Percentiles rank a stretch among this genome's conserved stretches.
Conservation (phyloP, 495 filamentous ascomycete genomes). For the Platismatia glauca region DNA sequence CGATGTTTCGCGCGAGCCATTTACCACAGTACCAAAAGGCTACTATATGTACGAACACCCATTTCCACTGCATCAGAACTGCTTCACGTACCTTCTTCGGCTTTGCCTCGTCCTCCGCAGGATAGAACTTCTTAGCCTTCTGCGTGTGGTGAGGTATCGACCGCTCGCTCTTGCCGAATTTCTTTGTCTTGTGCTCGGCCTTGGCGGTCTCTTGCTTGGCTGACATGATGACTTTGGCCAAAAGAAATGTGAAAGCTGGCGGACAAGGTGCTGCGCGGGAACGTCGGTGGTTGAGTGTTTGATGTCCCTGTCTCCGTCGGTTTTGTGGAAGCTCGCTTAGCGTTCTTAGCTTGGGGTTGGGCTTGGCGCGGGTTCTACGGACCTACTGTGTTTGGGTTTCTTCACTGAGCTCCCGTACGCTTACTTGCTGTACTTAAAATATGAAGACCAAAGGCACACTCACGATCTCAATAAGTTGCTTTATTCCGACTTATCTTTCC, state of each 20-base stretch:
- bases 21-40: background rate
- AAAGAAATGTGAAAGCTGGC: background rate
- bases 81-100: conserved; percentile 76
- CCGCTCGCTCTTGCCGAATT: conserved; percentile 95
- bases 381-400: too few relatives aligned
- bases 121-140: conserved; percentile 99
- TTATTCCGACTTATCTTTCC: background rate
- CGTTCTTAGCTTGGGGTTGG: background rate
- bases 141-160: conserved; percentile 70
- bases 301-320: background rate
- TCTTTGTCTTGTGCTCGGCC: conserved; percentile 59
- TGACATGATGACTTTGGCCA: conserved; percentile 19
- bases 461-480: background rate
- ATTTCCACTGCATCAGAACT: background rate
- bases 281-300: conserved; percentile 11
- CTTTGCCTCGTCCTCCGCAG: conserved; percentile 83
- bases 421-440: too few relatives aligned
- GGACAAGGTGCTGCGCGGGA: background rate
- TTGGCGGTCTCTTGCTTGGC: conserved; percentile 18
- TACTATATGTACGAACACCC: background rate
- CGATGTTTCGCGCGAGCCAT: background rate
- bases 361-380: background rate
- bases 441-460: too few relatives aligned
- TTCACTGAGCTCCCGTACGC: too few relatives aligned
- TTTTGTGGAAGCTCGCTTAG: conserved; percentile 6